Conservation (phyloP, 2,329 filamentous ascomycete genomes). For the Coniochaeta sp. region DNA sequence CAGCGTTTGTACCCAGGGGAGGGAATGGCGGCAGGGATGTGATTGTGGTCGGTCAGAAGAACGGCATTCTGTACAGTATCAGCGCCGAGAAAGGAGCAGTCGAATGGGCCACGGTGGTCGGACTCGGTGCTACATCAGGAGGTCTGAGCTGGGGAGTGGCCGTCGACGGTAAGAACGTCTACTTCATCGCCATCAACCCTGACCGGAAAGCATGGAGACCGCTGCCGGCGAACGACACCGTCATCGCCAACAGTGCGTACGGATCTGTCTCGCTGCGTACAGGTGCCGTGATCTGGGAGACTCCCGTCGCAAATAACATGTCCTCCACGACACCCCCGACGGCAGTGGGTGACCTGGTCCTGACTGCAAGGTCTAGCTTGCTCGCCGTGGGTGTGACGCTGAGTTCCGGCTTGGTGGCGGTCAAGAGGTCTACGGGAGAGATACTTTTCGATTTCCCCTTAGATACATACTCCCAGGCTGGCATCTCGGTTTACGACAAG, state of each 20-base stretch:
- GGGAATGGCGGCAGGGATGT: conserved; percentile 14
- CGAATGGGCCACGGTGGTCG: conserved; percentile 16
- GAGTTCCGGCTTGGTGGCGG: not conserved
- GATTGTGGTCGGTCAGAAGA: conserved; percentile 23
- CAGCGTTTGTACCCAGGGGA: conserved; percentile 17
- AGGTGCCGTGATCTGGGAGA: conserved; percentile 12
- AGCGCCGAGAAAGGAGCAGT: conserved; percentile 16
- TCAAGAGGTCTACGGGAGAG: conserved; percentile 6
- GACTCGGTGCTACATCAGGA: conserved; percentile 15
- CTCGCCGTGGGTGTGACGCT: not conserved
- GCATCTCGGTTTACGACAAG: conserved; percentile 7
- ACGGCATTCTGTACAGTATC: conserved; percentile 19
- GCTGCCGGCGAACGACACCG: conserved; percentile 1
- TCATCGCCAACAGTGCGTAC: conserved; percentile 8
- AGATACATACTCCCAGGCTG: conserved; percentile 6
- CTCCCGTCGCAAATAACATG: conserved; percentile 5
- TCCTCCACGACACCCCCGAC: conserved; percentile 8
- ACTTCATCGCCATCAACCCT: conserved; percentile 21
- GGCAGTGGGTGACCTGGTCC: conserved; percentile 11
- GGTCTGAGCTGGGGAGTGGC: conserved; percentile 24
- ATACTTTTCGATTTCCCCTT: conserved; percentile 6
- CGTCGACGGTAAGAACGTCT: conserved; percentile 19
- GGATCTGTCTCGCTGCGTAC: conserved; percentile 9
- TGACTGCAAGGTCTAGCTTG: conserved; percentile 5
- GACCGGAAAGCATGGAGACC: conserved; percentile 3